Conservation (phyloP, 192 early-diverging fungal species). For the Linnemannia schmuckeri region DNA sequence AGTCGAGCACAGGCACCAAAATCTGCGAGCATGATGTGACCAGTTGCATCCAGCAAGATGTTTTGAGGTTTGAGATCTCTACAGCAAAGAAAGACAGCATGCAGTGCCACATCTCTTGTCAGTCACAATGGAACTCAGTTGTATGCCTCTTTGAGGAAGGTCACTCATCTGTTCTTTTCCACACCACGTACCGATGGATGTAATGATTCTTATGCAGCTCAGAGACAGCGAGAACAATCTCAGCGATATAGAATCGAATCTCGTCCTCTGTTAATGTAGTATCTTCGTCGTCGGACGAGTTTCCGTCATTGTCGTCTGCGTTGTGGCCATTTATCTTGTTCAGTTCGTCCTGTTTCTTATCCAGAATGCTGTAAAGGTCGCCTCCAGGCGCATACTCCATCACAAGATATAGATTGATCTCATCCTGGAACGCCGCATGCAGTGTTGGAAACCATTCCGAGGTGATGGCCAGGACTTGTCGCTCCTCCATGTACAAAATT, state of each 20-base stretch:
- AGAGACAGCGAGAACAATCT: conserved; percentile 78
- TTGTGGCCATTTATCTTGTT: conserved; percentile 23
- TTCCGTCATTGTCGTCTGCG: conserved; percentile 13
- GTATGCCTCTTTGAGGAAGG: neutral
- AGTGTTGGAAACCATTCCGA: conserved; percentile 77
- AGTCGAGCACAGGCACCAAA: conserved; percentile 70
- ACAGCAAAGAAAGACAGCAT: neutral
- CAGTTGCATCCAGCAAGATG: conserved; percentile 74
- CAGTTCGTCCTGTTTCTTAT: conserved; percentile 67
- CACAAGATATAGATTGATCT: conserved; percentile 78
- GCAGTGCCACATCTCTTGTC: neutral
- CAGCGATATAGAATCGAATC: conserved; percentile 80
- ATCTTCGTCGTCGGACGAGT: conserved; percentile 39
- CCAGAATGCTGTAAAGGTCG: conserved; percentile 81
- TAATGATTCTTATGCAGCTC: conserved; percentile 77
- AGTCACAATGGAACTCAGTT: neutral
- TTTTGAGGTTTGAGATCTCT: conserved; percentile 84
- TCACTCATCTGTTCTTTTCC: neutral
- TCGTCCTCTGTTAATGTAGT: conserved; percentile 69
- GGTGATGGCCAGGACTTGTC: conserved; percentile 78
- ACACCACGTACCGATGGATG: conserved; percentile 65
- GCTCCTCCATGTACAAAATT: conserved; percentile 90
- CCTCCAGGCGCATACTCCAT: conserved; percentile 86
- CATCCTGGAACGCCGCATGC: conserved; percentile 74
- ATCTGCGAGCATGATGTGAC: conserved; percentile 81